A percentile compares a stretch with the other conserved stretches of the same genome.
Evolutionary conservation across 2,329 filamentous ascomycete genomes (phyloP).

Genomic region (Colletotrichum sp.): DNA sequence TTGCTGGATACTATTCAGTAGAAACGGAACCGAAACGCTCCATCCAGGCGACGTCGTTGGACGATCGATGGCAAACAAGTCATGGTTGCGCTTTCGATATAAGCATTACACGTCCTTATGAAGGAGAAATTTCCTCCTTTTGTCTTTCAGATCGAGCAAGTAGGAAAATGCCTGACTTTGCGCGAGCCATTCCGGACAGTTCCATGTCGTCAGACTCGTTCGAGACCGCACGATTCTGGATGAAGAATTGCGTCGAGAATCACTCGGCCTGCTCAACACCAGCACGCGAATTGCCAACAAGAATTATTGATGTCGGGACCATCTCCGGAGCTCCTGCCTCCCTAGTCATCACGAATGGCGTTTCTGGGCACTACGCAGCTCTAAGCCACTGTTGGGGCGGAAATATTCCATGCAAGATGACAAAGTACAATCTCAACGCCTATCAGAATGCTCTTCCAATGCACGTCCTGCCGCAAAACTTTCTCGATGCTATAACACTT

Average conservation of each 20-base stretch:
- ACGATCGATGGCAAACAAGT: neutral
- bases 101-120: neutral
- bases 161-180: neutral
- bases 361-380: neutral
- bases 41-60: accelerated
- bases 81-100: neutral
- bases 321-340: accelerated
- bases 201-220: neutral
- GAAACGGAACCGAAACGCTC: neutral
- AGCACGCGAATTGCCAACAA: neutral
- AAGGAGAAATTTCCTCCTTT: neutral
- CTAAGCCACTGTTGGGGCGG: neutral
- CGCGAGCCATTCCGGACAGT: neutral
- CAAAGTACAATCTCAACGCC: neutral
- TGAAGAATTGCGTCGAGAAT: neutral
- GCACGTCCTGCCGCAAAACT: constrained; percentile 18
- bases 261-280: neutral
- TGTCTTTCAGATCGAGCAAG: neutral
- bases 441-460: neutral
- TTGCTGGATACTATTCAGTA: neutral
- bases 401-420: neutral
- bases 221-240: neutral
- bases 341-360: accelerated
- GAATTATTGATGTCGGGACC: neutral
- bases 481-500: constrained; percentile 31